phyloP scores from a whole-genome alignment of 768 basidiomycete species.

The Collybiopsis confluens region DNA sequence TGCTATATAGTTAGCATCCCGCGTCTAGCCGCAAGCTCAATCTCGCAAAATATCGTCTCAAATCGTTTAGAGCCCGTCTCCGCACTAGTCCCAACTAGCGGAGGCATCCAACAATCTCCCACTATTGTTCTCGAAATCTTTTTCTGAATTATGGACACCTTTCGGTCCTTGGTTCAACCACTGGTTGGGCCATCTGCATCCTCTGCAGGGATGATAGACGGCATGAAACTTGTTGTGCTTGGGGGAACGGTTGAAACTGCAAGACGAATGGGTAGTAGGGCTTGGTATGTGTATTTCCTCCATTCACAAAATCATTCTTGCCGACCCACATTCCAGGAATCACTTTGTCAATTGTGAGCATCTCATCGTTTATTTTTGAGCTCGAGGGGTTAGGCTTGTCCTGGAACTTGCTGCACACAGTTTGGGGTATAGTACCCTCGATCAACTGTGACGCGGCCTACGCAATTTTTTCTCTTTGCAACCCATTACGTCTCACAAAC shows the following conservation, averaged over 20 bases:
- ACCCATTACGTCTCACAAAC: not conserved
- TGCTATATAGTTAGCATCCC: too few relatives aligned
- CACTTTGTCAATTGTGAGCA: conserved; percentile 84
- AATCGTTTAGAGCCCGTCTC: too few relatives aligned
- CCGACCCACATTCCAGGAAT: conserved; percentile 42
- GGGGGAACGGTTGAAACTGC: conserved; percentile 88
- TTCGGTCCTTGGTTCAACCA: conserved; percentile 78
- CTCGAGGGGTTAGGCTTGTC: too few relatives aligned
- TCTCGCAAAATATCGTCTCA: not conserved
- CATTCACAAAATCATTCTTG: conserved; percentile 1
- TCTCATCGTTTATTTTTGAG: conserved; percentile 1
- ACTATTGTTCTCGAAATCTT: not conserved
- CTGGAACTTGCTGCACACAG: too few relatives aligned
- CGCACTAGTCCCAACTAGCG: too few relatives aligned
- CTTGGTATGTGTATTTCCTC: conserved; percentile 61
- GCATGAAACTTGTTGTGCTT: conserved; percentile 85
- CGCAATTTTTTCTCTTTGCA: too few relatives aligned
- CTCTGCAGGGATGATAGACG: conserved; percentile 73
- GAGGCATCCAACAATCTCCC: not conserved
- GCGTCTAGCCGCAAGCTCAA: too few relatives aligned
- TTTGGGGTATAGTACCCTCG: too few relatives aligned
- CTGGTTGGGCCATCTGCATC: conserved; percentile 72
- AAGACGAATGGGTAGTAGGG: conserved; percentile 74
- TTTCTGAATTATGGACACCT: conserved; percentile 55
- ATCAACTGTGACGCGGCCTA: too few relatives aligned